Evolutionary conservation across 139 green algal species (phyloP).

Genomic region (Asterochloris erici): DNA sequence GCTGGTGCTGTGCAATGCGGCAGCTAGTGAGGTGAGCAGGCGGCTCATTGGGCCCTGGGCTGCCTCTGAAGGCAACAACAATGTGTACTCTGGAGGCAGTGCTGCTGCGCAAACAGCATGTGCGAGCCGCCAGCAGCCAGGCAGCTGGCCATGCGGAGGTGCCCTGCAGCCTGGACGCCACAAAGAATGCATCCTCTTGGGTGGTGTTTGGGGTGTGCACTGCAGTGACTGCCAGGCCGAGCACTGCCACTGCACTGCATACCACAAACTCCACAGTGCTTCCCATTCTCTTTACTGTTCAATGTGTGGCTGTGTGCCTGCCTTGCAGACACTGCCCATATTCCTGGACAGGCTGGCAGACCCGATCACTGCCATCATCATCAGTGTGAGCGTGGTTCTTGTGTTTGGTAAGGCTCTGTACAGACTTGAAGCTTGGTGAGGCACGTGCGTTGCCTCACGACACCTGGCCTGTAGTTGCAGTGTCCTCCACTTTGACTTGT

Average conservation of each 20-base stretch:
- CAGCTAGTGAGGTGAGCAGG: constrained; percentile 41
- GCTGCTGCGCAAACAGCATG: background rate
- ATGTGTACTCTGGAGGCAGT: background rate
- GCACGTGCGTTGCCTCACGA: too few species aligned
- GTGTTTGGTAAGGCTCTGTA: constrained; percentile 84
- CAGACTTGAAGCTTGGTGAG: background rate
- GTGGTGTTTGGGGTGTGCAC: background rate
- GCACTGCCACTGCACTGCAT: too few species aligned
- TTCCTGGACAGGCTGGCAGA: constrained; percentile 72
- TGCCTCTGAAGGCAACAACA: background rate
- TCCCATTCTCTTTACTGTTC: background rate
- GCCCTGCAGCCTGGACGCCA: background rate
- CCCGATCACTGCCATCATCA: constrained; percentile 59
- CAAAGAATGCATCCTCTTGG: background rate
- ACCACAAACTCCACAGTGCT: background rate
- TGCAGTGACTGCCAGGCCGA: background rate
- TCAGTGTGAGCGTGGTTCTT: constrained; percentile 76
- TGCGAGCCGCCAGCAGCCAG: background rate
- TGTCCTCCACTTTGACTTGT: too few species aligned
- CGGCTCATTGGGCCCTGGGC: too few species aligned
- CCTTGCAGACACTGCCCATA: constrained; percentile 60
- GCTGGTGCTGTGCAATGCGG: constrained; percentile 70
- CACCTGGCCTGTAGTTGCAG: too few species aligned
- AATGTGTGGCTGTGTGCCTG: background rate
- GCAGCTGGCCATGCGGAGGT: background rate